Base-by-base conservation (phyloP, 2,329 filamentous ascomycete genomes). In the Plenodomus tracheiphilus region DNA sequence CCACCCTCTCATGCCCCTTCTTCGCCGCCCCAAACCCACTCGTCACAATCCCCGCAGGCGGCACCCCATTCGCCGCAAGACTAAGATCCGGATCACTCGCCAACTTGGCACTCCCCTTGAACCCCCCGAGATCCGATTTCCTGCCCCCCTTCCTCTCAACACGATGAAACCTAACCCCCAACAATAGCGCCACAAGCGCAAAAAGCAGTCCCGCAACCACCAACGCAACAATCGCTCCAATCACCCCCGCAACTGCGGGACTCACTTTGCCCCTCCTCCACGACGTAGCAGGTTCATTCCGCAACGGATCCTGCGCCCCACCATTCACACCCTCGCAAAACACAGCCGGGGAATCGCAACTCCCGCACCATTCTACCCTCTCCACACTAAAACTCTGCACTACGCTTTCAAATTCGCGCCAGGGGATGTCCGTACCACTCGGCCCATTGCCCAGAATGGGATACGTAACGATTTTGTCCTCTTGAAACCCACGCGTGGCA, bases 71-170 rank as follows among this genome's bases (percentile, higher is more conserved):
- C 41, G 75, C 75, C 1, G 75, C 66, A 16, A 81, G 69, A 2
- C 71, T 73, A 25, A 83, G 61, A 62, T 85, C 82, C 3, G 73
- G 69, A 61, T 85, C 82, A 40, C 76, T 79, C 1, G 77, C 79
- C 56, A 84, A 65, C 63, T 83, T 85, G 13, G 68, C 66, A 11
- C 70, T 71, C 13, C 82, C 80, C 57, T 83, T 84, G 74, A 84
- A 84, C 0, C 82, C 81, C 9, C 79, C 80, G 7, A 79, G 54
- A 8, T 73, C 72, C 9, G 69, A 66, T 41, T 68, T 75, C 40
- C 69, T 75, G 28, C 55, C 58, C 32, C 20, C 21, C 3, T 25
- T 21, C 10, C 46, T 49, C 2, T 66, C 64, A 10, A 50, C 43
- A 2, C 76, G 72, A 46, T 76, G 75, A 39, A 79, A 60, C 8